These are phyloP conservation scores for Colletotrichum lupini DNA, from an alignment of 2,329 filamentous ascomycete genomes.

Conservation along the genomic window DNA sequence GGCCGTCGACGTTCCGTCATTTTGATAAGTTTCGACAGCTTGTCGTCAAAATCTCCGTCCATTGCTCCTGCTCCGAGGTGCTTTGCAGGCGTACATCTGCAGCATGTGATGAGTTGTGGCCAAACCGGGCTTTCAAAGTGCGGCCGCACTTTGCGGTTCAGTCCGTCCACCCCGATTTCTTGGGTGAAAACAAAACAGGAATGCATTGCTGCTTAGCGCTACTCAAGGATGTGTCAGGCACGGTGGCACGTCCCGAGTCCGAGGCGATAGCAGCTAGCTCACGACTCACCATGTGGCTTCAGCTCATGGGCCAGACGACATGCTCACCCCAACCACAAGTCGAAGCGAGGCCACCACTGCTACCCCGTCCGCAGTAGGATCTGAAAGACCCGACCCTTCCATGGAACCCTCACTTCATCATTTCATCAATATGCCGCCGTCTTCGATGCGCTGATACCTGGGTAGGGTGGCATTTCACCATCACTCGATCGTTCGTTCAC, in stretches of 20 bases:
- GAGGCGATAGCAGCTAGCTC: not conserved
- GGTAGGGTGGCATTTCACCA: not conserved
- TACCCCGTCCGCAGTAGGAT: not conserved
- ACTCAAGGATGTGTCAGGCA: not conserved
- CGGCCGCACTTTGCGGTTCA: too few relatives aligned
- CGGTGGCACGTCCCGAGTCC: not conserved
- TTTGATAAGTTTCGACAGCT: not conserved
- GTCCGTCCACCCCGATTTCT: not conserved
- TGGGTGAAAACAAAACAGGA: not conserved
- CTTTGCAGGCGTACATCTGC: not conserved
- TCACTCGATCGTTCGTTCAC: conserved; percentile 21
- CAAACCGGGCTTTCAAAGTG: not conserved
- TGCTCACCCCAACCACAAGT: not conserved
- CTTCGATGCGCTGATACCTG: not conserved
- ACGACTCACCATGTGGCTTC: conserved; percentile 16
- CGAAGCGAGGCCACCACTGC: not conserved
- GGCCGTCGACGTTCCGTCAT: not conserved
- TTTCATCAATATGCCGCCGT: not conserved
- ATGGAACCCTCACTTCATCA: not conserved
- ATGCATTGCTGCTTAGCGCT: not conserved
- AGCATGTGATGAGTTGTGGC: not conserved
- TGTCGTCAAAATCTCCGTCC: not conserved
- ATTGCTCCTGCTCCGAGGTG: not conserved
- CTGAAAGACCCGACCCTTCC: not conserved
- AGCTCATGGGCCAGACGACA: not conserved